Base-by-base conservation (phyloP, 352 stramenopile species). In the Thraustochytrium striatum region DNA sequence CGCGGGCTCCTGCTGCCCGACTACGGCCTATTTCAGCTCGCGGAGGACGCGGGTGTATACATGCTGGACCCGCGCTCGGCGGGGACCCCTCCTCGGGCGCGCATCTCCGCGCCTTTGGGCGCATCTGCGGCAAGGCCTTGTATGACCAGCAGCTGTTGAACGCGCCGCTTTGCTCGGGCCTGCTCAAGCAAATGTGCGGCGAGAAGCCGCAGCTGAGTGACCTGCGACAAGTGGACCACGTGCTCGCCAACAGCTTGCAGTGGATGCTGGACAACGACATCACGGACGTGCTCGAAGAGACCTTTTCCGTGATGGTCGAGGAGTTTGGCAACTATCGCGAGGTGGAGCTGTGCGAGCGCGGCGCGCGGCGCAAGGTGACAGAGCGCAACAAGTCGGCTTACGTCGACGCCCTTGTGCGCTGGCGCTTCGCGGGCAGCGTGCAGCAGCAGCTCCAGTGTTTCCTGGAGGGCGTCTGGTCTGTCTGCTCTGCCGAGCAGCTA, bases 241-340 rank as follows among this genome's bases (percentile, higher is more conserved):
- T 93, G 61, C 91, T 91, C 53, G 83, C 91, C 78, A 90, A 89
- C 36, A 93, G 88, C 7, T 83, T 95, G 0, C 16, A 86, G 21
- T 95, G 90, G 90, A 94, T 95, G 84, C 84, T 94, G 47, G 87
- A 92, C 43, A 92, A 94, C 78, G 86, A 91, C 30, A 88, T 95
- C 19, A 61, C 83, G 1, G 86, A 87, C 44, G 82, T 93, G 0
- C 89, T 95, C 35, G 89, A 91, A 41, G 90, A 94, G 73, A 94
- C 86, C 0, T 94, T 94, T 68, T 91, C 87, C n/a, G 88, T 94
- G 3, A 72, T 44, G 2, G n/a, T 44, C 21, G 35, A 82, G 33
- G 52, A 53, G 32, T 80, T 75, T 61, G 65, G 65, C 32, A 32
- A 32, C 21, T 83, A 43, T n/a, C 9, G 25, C 0, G 55, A 80